These are phyloP conservation scores for Nectriaceae sp. DNA, from an alignment of 2,329 filamentous ascomycete species.

Conservation along the genomic window DNA sequence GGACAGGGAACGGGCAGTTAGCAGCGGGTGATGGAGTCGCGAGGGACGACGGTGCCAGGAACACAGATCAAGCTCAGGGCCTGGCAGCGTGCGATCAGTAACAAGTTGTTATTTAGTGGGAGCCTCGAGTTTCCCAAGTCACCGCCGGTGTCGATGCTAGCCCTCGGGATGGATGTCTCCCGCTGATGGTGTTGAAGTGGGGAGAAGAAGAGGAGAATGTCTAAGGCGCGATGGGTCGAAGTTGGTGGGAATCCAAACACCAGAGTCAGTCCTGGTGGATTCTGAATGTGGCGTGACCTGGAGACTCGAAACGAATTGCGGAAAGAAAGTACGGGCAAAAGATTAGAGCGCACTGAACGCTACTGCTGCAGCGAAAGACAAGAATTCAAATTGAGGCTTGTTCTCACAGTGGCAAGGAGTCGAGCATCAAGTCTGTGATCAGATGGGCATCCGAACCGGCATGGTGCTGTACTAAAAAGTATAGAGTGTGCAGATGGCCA, in stretches of 20 bases:
- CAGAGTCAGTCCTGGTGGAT: not conserved
- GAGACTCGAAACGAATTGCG: not conserved
- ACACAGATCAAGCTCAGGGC: conserved; percentile 26
- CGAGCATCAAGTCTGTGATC: not conserved
- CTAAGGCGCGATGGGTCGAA: not conserved
- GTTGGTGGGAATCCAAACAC: not conserved
- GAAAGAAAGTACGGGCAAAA: not conserved
- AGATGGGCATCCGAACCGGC: too few species aligned
- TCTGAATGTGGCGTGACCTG: not conserved
- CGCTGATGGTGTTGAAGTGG: conserved; percentile 11
- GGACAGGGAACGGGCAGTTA: conserved; percentile 10
- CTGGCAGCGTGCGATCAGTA: conserved; percentile 10
- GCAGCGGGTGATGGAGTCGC: not conserved
- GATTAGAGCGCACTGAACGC: not conserved
- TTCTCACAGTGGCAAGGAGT: not conserved
- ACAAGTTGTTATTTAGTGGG: not conserved
- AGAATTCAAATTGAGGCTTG: not conserved
- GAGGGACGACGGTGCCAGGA: conserved; percentile 8
- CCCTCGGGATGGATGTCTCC: conserved; percentile 5
- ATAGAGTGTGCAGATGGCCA: not conserved
- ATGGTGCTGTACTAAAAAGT: too few species aligned
- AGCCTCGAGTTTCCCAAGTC: conserved; percentile 2
- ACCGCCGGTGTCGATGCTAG: conserved; percentile 14
- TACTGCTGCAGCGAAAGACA: not conserved
- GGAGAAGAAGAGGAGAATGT: conserved; percentile 4